Base-by-base conservation (phyloP, 208 protist genomes). In the Wallacemonas sp. region DNA sequence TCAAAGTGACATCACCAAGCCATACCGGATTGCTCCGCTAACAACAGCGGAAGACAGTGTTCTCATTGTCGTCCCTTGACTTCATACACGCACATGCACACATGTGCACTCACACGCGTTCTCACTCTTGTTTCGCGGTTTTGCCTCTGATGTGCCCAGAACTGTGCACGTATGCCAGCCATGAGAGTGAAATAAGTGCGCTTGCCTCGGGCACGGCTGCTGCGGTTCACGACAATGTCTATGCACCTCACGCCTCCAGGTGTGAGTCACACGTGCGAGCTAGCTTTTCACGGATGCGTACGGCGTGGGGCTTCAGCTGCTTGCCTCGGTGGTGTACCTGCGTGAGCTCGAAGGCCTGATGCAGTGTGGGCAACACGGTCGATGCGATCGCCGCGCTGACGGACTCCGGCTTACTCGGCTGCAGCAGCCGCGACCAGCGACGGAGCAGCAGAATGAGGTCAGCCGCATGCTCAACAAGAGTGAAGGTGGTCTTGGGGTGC, bases 401-500 rank as follows among this genome's bases (percentile, higher is more conserved):
- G 2, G 63, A 62, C 34, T 70, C 65, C 3, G 36, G 54, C 54
- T 63, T 80, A 26, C 47, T 42, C 46, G 62, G 64, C 9, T 69
- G 71, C 39, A 79, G 71, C n/a, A 42, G 51, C 6, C 51, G 51
- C 11, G 51, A 21, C 51, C 51, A 58, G 30, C 30, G 51, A 21
- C 51, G 61, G 14, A 76, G 27, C 24, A 34, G 8, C 24, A 72
- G 45, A 1, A 86, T 62, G 24, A 79, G 49, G 24, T 68, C 56
- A 1, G 72, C 70, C 2, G 70, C 79, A 53, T 83, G 73, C 46
- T 87, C 78, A 36, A 89, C 77, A 5, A 90, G 27, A 3, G 70
- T 70, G 33, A 86, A 70, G 9, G 76, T 80, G 5, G 71, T 77
- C n/a, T 39, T 21, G 1, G 86, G 82, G 60, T 92, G 86, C 41